Evolutionary conservation across 306 rosid species (phyloP), one percentile per base, ranked within the genome.

Genomic region (Casuarina cunninghamiana): DNA sequence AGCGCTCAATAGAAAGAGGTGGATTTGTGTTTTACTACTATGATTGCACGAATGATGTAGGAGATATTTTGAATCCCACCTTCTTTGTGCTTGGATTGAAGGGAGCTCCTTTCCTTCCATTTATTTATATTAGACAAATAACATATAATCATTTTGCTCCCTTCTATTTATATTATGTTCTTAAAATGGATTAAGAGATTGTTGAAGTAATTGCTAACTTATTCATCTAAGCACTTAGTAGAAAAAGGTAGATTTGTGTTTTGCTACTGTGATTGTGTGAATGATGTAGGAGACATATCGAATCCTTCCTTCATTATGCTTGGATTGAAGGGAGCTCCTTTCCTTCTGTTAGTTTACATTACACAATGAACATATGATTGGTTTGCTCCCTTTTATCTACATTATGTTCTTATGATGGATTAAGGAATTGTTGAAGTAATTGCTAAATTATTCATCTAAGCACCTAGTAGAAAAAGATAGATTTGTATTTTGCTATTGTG

Each of bases 271-370:
- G 90, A 73, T 48, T 86, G 90, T 65, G 86, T 84, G 90, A 86
- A 86, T 86, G 90, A 86, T 68, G 88, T 87, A 87, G 90, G 87
- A 86, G 90, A 72, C 78, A 86, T 55, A 83, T 86, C 79, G 66
- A 85, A 53, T 70, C 90, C 79, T 84, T 73, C 87, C 84, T 86
- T 79, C 82, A 81, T 87, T 84, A 50, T 84, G 87, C 90, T 84
- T 86, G 90, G 90, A 86, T 87, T 86, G 90, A 86, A 86, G 90
- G 90, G 90, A 86, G 90, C 90, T 84, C 90, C 86, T 85, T 50
- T 17, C 6, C 42, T 53, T 10, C 16, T 6, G 4, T 46, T 45
- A 10, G 19, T 44, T 8, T 12, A 26, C 32, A 26, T 26, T 26
- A 26, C 32, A 26, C 32, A 26, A 26, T 0, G 32, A 26, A 26